Percentiles rank a stretch among this genome's conserved stretches.
Evolutionary conservation across 257 asterid species (phyloP).

Genomic region (Gynochthodes officinalis): DNA sequence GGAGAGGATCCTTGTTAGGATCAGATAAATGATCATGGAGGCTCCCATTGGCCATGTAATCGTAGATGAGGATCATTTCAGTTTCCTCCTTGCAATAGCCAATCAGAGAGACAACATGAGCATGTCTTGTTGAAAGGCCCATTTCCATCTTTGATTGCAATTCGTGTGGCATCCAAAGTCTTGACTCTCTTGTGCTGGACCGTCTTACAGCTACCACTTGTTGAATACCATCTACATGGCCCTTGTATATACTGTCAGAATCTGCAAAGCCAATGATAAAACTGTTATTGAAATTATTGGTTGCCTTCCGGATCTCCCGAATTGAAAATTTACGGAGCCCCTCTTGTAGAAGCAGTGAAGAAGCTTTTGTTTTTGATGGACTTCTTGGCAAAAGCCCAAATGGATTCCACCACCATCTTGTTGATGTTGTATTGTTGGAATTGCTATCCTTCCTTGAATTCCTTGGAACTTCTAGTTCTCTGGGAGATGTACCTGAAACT

Average conservation of each 20-base stretch:
- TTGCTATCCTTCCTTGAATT: conserved; percentile 35
- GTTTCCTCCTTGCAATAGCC: conserved; percentile 48
- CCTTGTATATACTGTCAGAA: conserved; percentile 42
- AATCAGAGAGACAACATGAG: conserved; percentile 41
- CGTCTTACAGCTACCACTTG: conserved; percentile 47
- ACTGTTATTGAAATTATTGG: conserved; percentile 49
- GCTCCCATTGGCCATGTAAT: conserved; percentile 47
- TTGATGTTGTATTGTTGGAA: conserved; percentile 20
- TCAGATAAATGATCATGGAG: conserved; percentile 59
- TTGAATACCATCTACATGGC: conserved; percentile 35
- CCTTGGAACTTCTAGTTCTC: conserved; percentile 31
- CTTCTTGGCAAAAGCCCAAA: conserved; percentile 43
- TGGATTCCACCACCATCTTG: conserved; percentile 55
- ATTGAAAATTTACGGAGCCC: conserved; percentile 38
- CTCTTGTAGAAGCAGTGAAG: conserved; percentile 20
- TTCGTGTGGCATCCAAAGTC: conserved; percentile 42
- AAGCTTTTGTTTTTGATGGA: conserved; percentile 43
- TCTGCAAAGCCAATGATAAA: conserved; percentile 51
- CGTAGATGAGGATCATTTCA: conserved; percentile 51
- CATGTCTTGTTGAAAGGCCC: conserved; percentile 29
- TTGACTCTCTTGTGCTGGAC: conserved; percentile 42
- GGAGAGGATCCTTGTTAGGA: conserved; percentile 46
- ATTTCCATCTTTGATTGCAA: conserved; percentile 44
- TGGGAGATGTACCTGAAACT: conserved; percentile 21
- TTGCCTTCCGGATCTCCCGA: conserved; percentile 51